Evolutionary conservation across 2,329 filamentous ascomycete genomes (phyloP).

Genomic region (Diaporthe humulicola): DNA sequence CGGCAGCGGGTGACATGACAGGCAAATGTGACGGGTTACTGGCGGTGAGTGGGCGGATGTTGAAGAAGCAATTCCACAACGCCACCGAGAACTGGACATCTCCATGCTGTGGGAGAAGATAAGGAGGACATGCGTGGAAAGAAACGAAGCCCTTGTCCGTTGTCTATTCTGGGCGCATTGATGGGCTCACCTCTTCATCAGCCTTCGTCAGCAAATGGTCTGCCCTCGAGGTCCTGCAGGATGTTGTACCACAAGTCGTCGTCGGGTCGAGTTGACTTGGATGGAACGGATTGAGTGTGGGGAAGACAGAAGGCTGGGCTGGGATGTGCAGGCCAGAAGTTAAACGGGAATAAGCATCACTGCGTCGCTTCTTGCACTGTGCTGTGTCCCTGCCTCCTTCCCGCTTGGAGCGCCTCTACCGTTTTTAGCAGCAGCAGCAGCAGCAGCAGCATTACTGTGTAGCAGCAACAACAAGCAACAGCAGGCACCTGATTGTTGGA

Average conservation of each 20-base stretch:
- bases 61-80: constrained; percentile 17
- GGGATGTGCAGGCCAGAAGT: constrained; percentile 23
- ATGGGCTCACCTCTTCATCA: neutral
- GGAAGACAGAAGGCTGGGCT: constrained; percentile 3
- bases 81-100: neutral
- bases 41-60: constrained; percentile 14
- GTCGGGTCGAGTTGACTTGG: neutral
- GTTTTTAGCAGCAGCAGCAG: constrained; percentile 13
- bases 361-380: constrained; percentile 7
- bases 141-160: neutral
- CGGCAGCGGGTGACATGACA: neutral
- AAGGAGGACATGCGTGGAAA: neutral
- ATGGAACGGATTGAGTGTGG: neutral
- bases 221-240: neutral
- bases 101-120: neutral
- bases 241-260: neutral
- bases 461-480: neutral
- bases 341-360: constrained; percentile 35
- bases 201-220: neutral
- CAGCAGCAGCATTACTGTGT: neutral
- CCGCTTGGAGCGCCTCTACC: constrained; percentile 27
- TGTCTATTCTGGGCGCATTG: neutral
- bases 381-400: neutral
- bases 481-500: neutral
- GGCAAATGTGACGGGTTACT: constrained; percentile 24